Base-by-base conservation (phyloP, 371 early-diverging fungal species). In the Cokeromyces recurvatus region DNA sequence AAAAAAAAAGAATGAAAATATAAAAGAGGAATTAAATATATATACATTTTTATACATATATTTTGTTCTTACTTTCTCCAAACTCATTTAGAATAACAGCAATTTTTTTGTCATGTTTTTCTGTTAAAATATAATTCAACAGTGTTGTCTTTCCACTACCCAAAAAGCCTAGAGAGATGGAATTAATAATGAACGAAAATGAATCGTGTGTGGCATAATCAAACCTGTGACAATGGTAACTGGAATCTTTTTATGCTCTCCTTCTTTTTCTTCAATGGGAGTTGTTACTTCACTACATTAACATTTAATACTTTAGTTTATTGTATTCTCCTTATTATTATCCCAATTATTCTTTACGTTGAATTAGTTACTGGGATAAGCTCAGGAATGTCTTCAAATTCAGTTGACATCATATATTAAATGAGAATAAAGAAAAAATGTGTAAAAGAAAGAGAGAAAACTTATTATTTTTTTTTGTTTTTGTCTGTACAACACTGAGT, bases 141-240 rank as follows among this genome's bases (percentile, higher is more conserved):
- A 97, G 64, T 0, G 97, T 97, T 0, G 95, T 93, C 55, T 97
- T 97, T 21, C 96, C 98, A n/a, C 90, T 84, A 0, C 98, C 96
- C 40, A 92, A 56, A 47, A 89, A 91, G 0, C 91, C 90, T 64
- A 49, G 0, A 31, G 14, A 38, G 14, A 14, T 4, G 4, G 15
- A 11, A 34, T n/a, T n/a, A n/a, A n/a, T n/a, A n/a, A n/a, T n/a
- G n/a, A n/a, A n/a, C n/a, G n/a, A n/a, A n/a, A n/a, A n/a, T n/a
- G n/a, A n/a, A n/a, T n/a, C n/a, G n/a, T n/a, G n/a, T n/a, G n/a
- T n/a, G n/a, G n/a, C n/a, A n/a, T n/a, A n/a, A n/a, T n/a, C n/a
- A n/a, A 57, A 64, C 71, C 81, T 10, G 89, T 88, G 11, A 89
- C 73, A 29, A 89, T 81, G 23, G 89, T 89, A 20, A 87, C 82